These are phyloP conservation scores for Setomelanomma holmii DNA, from an alignment of 2,329 filamentous ascomycete species.

Conservation along the genomic window DNA sequence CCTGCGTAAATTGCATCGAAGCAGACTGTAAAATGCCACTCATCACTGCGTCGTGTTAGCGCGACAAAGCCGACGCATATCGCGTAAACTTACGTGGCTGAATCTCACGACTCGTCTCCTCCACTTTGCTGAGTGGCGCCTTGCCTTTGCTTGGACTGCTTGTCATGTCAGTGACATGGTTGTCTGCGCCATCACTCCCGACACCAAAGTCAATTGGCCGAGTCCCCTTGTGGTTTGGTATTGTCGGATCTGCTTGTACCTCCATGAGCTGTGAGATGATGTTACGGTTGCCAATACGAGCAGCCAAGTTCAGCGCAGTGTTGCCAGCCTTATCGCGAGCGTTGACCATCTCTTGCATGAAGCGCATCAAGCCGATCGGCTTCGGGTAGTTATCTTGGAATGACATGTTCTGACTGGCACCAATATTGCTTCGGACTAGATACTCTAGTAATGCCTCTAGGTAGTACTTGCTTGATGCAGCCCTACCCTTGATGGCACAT, in stretches of 20 bases:
- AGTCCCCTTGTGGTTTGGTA: conserved; percentile 88
- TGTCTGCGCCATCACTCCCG: conserved; percentile 65
- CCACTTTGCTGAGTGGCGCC: conserved; percentile 56
- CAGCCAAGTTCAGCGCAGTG: conserved; percentile 92
- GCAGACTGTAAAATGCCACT: conserved; percentile 82
- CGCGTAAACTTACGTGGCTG: conserved; percentile 70
- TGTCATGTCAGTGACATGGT: conserved; percentile 21
- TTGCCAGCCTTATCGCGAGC: conserved; percentile 93
- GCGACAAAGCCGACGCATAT: background rate
- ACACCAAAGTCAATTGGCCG: conserved; percentile 95
- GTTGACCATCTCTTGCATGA: conserved; percentile 97
- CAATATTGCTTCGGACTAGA: conserved; percentile 76
- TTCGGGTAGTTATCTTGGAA: conserved; percentile 62
- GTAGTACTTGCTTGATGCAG: conserved; percentile 92
- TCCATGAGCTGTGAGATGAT: conserved; percentile 97
- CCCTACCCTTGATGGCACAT: conserved; percentile 92
- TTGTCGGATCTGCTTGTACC: conserved; percentile 90
- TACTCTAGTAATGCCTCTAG: conserved; percentile 93
- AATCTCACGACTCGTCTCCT: conserved; percentile 81
- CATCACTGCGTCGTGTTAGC: conserved; percentile 62
- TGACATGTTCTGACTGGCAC: conserved; percentile 38
- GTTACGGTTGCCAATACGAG: conserved; percentile 88
- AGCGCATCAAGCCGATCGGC: conserved; percentile 85
- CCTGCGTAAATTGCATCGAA: conserved; percentile 77
- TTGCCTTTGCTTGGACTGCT: conserved; percentile 48